A percentile compares a stretch with the other conserved stretches of the same genome.
These are phyloP conservation scores for Cyanidioschyzon merolae DNA, from an alignment of 23 red algal genomes.

Conservation along the genomic window DNA sequence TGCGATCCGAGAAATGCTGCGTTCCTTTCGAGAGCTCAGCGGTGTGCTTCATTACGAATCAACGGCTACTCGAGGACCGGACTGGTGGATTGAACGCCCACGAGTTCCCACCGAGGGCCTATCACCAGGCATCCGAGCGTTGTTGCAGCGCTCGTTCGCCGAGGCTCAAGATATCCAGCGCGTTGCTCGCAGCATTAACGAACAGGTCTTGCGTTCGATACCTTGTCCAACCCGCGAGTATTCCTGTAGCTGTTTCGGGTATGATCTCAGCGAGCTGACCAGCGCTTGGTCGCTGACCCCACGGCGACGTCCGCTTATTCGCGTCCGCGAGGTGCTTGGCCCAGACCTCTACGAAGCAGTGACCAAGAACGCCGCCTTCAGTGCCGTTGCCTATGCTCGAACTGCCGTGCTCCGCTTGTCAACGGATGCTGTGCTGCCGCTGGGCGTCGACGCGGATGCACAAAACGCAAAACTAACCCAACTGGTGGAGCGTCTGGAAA, in stretches of 20 bases:
- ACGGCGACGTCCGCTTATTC: not conserved
- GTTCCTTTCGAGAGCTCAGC: constrained; percentile 38
- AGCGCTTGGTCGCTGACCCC: not conserved
- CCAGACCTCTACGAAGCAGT: not conserved
- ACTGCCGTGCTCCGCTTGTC: not conserved
- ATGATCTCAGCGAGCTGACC: not conserved
- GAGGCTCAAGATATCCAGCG: constrained; percentile 46
- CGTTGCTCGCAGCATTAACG: constrained; percentile 51
- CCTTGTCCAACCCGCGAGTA: constrained; percentile 31
- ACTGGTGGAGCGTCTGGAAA: not conserved
- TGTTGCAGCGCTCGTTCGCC: constrained; percentile 27
- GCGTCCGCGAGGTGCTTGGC: not conserved
- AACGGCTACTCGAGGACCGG: constrained; percentile 14
- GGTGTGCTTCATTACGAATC: constrained; percentile 49
- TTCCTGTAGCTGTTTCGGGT: not conserved
- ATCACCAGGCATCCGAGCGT: constrained; percentile 13
- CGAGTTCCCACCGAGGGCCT: constrained; percentile 44
- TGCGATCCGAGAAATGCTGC: constrained; percentile 37
- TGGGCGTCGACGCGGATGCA: not conserved
- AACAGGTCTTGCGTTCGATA: constrained; percentile 38
- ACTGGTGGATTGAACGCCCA: constrained; percentile 79
- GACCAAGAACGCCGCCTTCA: not conserved
- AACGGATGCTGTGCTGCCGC: not conserved
- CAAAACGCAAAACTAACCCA: not conserved
- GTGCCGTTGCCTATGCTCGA: constrained; percentile 3